Evolutionary conservation across 177 flowering plant genomes (phyloP).

Genomic region (Vitis hybrid): DNA sequence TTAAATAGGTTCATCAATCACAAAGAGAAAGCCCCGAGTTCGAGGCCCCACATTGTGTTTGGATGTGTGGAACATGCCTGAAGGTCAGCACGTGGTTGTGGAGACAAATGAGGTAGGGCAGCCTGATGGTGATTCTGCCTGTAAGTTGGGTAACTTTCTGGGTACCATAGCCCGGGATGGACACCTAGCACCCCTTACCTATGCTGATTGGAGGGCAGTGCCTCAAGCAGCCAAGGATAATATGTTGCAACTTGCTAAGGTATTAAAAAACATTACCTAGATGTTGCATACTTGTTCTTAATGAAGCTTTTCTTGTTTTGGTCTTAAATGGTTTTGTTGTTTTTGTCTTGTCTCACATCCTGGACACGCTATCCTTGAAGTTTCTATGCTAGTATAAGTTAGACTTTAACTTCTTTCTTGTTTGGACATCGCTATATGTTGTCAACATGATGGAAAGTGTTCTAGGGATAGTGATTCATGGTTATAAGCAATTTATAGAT

Average conservation of each 20-base stretch:
- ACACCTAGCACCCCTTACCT: conserved; percentile 19
- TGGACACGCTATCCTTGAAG: no score
- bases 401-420: no score
- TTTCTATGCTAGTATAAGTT: no score
- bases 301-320: neutral
- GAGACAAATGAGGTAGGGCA: conserved; percentile 15
- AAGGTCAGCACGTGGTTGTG: conserved; percentile 16
- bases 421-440: no score
- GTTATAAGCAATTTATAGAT: no score
- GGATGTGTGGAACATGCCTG: conserved; percentile 7
- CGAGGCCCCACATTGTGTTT: conserved; percentile 21
- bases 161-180: conserved; percentile 31
- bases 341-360: no score
- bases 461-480: no score
- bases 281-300: neutral
- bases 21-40: neutral
- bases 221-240: conserved; percentile 18
- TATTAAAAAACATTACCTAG: neutral
- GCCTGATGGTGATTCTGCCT: conserved; percentile 19
- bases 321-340: no score
- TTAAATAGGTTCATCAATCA: conserved; percentile 2
- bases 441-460: no score
- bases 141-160: conserved; percentile 16
- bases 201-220: conserved; percentile 21
- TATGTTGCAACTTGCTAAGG: conserved; percentile 32